Evolutionary conservation across 176 grass and related monocot species (phyloP), one percentile per base, ranked within the genome.

Genomic region (Saccharum officinarum): DNA sequence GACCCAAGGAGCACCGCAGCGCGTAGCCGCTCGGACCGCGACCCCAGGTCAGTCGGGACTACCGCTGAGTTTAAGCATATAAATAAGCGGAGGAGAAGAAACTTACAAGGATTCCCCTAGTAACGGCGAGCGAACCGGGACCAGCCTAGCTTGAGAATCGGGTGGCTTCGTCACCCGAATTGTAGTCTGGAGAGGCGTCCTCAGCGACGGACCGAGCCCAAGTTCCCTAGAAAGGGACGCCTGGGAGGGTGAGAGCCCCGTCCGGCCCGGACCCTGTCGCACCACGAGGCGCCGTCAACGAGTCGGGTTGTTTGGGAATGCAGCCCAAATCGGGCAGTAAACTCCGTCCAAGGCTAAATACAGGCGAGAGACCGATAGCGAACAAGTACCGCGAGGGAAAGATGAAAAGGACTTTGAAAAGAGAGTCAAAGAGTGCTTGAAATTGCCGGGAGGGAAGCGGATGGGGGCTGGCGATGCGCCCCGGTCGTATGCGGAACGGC

Each of bases 401-500:
- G 60, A 63, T 63, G 60, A 63, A 63, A 63, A 63, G 60, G 60
- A 63, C 60, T 13, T 63, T 63, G 60, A 63, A 63, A 63, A 63
- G 23, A 91, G 89, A 91, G 89, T 87, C 89, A 91, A 91, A 87
- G 80, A 91, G 89, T 91, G 80, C 89, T 91, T 87, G 85, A 91
- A 91, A 91, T 91, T 91, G 85, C 69, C 85, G 46, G 81, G 80
- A 91, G 89, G 85, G 81, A 91, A 91, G 89, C 85, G 89, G 85
- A 91, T 91, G 54, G 54, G 54, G 54, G 54, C 54, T 57, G 54
- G 54, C 20, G 20, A 57, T n/a, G 54, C 54, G 20, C 54, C 54
- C 54, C 20, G 54, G 54, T n/a, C 54, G 18, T 57, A 57, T 57
- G 54, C 18, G 54, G 54, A 57, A 57, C 7, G 54, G 54, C 54